These are phyloP conservation scores for Camillea tinctor DNA, from an alignment of 2,329 filamentous ascomycete genomes.

Conservation along the genomic window DNA sequence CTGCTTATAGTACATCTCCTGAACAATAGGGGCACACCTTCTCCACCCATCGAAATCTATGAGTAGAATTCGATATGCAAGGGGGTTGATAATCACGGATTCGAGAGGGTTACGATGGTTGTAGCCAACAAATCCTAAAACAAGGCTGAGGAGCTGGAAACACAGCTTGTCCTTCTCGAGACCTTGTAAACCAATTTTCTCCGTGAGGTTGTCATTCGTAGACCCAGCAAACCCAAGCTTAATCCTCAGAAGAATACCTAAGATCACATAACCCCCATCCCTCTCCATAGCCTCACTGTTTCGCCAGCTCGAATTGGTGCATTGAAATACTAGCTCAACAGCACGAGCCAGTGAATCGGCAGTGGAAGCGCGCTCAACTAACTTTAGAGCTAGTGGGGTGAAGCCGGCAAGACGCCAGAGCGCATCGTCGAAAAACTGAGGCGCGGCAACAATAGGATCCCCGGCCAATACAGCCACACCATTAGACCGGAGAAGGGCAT, in stretches of 20 bases:
- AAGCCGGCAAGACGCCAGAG: constrained; percentile 93
- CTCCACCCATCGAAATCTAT: constrained; percentile 95
- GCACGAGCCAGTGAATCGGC: constrained; percentile 71
- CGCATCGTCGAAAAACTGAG: constrained; percentile 85
- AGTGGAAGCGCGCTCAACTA: constrained; percentile 74
- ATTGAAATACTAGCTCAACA: constrained; percentile 80
- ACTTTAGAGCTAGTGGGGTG: constrained; percentile 77
- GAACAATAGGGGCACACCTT: constrained; percentile 70
- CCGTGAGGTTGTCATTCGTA: constrained; percentile 33
- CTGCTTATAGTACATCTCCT: constrained; percentile 89
- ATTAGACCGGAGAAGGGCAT: constrained; percentile 77
- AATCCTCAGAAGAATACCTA: constrained; percentile 78
- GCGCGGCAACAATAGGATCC: constrained; percentile 75
- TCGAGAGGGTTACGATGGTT: constrained; percentile 75
- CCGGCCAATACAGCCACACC: constrained; percentile 83
- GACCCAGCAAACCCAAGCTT: constrained; percentile 64
- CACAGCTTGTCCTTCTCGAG: constrained; percentile 56
- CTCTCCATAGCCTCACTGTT: constrained; percentile 98
- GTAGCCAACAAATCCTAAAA: constrained; percentile 87
- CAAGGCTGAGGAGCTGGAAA: constrained; percentile 68
- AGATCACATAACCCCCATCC: constrained; percentile 87
- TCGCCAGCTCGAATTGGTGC: constrained; percentile 88
- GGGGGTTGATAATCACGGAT: constrained; percentile 91
- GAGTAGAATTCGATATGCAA: constrained; percentile 88
- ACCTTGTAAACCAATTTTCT: constrained; percentile 45